Base-by-base conservation (phyloP, 2,329 filamentous ascomycete genomes). In the Fusarium duplospermum region DNA sequence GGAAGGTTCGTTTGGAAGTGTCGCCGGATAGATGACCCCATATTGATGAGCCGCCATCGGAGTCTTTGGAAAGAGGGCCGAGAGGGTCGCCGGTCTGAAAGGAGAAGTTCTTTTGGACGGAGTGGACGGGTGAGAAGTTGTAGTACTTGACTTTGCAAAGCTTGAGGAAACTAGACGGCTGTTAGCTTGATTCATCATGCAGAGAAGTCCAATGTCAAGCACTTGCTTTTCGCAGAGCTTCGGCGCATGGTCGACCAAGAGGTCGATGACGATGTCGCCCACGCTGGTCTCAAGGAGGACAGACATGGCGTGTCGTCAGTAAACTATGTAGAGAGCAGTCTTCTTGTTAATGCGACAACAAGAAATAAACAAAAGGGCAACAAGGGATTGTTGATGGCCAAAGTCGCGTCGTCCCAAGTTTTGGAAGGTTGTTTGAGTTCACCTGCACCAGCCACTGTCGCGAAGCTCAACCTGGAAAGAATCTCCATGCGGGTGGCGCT, bases 91-190 rank as follows among this genome's bases (percentile, higher is more conserved):
- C 96, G 35, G 94, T 97, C 84, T 98, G 96, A 84, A 98, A 98
- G 70, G 95, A 97, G 84, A 98, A 98, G 84, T 94, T 92, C 82
- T 96, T 96, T 81, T 98, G 96, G 40, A 99, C 90, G 76, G 93
- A 95, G 85, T 98, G 94, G 64, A 98, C 86, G 29, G 96, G 96
- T 7, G 95, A 92, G 83, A 97, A 98, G 86, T 98, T 98, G 91
- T 98, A 99, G 86, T 98, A 99, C 86, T 98, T 99, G 84, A 95
- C 88, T 86, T 98, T 98, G 90, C 96, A 98, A 78, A 99, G 93
- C 88, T 99, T 98, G 66, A 99, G 87, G 83, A 99, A 98, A 88
- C 94, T 97, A 83, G 13, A 58, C 81, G 81, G 80, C 70, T 81
- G 86, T 92, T 86, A 81, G 75, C 63, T 64, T 62, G 62, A 35